Evolutionary conservation across 169 alveolate genomes (phyloP), one percentile per base, ranked within the genome.

Genomic region (Eimeria acervulina): DNA sequence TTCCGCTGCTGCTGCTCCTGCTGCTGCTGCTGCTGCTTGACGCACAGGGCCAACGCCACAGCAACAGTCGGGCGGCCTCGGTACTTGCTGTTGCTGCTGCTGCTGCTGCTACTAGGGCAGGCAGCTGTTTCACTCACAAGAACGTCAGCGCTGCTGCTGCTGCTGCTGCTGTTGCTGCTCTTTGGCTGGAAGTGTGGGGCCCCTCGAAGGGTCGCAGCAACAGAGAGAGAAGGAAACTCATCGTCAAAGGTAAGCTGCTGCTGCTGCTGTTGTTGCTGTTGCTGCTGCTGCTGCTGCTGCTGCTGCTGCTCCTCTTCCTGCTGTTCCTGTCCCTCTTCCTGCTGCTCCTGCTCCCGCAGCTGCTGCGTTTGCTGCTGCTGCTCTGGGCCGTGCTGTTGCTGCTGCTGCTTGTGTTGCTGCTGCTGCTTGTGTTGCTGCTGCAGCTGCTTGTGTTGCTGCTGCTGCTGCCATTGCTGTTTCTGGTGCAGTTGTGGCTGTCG

Each of bases 31-130:
- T 47, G 55, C 55, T 47, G 5, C 55, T 12, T 47, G 19, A 47
- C 55, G 55, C 55, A 72, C 7, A 72, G 47, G 26, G 23, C 84
- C 38, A 72, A 72, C 21, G 84, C 52, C 10, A 72, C 23, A 36
- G 84, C 42, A 33, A 44, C 84, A 15, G 84, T 72, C 38, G 84
- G 84, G 28, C 84, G 47, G 5, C 84, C 84, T 33, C 5, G 84
- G 19, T 28, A 36, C 84, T 40, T 17, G 42, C 84, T 28, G 52
- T 44, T 72, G 84, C 84, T 36, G 12, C 38, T 72, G 84, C 52
- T 72, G 84, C 84, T 72, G 84, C 42, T 23, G 84, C 33, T 36
- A 19, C 42, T 23, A 28, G 84, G 84, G 42, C 33, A 0, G 33
- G 84, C 84, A 33, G 51, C 51, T 23, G 47, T 40, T 26, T 31